Evolutionary conservation across 768 basidiomycete species (phyloP).

Genomic region (Plicaturopsis crispa): DNA sequence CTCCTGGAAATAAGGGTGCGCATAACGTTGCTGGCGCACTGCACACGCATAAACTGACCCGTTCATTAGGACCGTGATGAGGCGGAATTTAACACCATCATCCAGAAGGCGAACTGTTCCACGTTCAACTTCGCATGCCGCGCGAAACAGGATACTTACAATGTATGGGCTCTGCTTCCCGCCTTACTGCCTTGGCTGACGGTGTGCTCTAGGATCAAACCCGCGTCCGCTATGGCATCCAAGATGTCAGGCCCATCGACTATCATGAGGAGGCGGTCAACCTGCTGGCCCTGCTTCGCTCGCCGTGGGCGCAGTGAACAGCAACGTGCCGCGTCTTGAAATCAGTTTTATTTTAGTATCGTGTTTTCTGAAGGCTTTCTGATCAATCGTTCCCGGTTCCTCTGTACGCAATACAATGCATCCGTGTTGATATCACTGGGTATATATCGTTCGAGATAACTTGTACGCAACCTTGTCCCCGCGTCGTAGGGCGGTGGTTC

Average conservation of each 20-base stretch:
- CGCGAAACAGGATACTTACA: slow-evolving; percentile 82
- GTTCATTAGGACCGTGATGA: slow-evolving; percentile 50
- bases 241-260: slow-evolving; percentile 55
- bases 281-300: slow-evolving; percentile 53
- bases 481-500: no score
- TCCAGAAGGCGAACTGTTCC: slow-evolving; percentile 60
- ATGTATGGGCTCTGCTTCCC: slow-evolving; percentile 32
- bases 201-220: slow-evolving; percentile 62
- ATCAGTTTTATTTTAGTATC: no score
- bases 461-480: no score
- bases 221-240: slow-evolving; percentile 79
- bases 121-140: slow-evolving; percentile 79
- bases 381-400: no score
- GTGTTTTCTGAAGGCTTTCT: no score
- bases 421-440: no score
- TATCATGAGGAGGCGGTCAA: slow-evolving; percentile 59
- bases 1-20: slow-evolving; percentile 64
- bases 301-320: slow-evolving; percentile 42
- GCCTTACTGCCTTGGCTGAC: neutral
- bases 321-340: no score
- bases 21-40: neutral
- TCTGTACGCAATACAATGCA: no score
- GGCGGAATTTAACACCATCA: slow-evolving; percentile 42
- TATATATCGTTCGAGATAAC: no score
- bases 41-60: neutral